Conservation (phyloP, 495 filamentous ascomycete species). For the Xylaria telfairii region DNA sequence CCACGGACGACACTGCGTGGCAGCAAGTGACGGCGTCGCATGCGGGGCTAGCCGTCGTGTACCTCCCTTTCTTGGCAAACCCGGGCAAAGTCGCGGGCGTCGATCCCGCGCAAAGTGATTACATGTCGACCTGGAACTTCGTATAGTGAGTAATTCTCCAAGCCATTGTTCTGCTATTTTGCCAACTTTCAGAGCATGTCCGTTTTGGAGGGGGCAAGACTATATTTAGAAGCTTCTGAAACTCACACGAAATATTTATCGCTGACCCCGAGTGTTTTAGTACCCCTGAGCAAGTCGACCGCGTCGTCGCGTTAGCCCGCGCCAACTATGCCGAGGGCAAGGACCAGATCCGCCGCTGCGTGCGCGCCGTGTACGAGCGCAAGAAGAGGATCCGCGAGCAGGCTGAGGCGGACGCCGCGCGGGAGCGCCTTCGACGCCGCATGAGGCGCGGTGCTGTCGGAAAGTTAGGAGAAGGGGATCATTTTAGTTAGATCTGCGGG, state of each 20-base stretch:
- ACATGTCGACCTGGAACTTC: constrained; percentile 97
- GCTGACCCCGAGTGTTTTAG: no score
- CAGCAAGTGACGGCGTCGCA: constrained; percentile 70
- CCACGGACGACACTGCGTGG: constrained; percentile 64
- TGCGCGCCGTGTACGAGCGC: constrained; percentile 92
- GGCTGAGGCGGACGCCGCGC: constrained; percentile 56
- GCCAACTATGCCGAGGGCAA: constrained; percentile 86
- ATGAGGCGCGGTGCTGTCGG: constrained; percentile 50
- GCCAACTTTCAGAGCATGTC: no score
- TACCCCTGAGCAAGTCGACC: constrained; percentile 82
- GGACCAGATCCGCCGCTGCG: constrained; percentile 73
- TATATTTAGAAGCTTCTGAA: no score
- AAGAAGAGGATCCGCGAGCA: constrained; percentile 75
- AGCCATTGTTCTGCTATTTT: no score
- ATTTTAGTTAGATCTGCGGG: constrained; percentile 48
- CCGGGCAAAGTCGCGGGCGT: constrained; percentile 71
- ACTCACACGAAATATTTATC: no score
- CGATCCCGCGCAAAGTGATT: constrained; percentile 79
- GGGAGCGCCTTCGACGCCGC: constrained; percentile 52
- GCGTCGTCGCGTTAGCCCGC: constrained; percentile 77
- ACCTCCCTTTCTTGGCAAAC: constrained; percentile 89
- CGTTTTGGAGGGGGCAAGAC: no score
- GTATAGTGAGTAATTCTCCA: no score
- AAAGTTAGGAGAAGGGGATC: constrained; percentile 53
- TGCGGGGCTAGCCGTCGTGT: constrained; percentile 87